phyloP scores from a whole-genome alignment of 805 yeast species.

The Hanseniaspora guilliermondii region DNA sequence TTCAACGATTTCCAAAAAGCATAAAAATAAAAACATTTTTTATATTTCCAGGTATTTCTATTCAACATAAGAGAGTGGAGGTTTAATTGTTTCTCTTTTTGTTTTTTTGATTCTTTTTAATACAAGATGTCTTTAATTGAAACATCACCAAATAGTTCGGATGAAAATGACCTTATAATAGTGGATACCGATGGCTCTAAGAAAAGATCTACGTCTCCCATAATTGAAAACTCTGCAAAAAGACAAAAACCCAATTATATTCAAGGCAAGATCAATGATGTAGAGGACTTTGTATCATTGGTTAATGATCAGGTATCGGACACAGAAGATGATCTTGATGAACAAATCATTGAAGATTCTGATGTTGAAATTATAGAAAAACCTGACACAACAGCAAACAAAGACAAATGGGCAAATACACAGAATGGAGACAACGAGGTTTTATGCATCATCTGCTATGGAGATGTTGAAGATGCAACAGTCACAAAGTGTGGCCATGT shows the following conservation, averaged over 20 bases:
- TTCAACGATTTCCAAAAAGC: too few relatives aligned
- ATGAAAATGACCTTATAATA: background rate
- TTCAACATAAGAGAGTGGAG: too few relatives aligned
- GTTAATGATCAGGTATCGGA: background rate
- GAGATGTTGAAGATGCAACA: conserved; percentile 36
- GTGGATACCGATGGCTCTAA: background rate
- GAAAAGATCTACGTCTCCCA: background rate
- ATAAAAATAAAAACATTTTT: too few relatives aligned
- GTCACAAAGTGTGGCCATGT: conserved; percentile 48
- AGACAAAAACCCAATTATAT: background rate
- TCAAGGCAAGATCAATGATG: conserved; percentile 14
- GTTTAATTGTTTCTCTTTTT: too few relatives aligned
- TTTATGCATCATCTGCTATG: conserved; percentile 43
- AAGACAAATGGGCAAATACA: conserved; percentile 17
- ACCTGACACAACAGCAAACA: conserved; percentile 14
- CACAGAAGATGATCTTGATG: conserved; percentile 14
- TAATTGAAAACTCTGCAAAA: background rate
- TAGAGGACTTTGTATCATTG: background rate
- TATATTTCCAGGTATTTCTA: too few relatives aligned
- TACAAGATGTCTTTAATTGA: conserved; percentile 18
- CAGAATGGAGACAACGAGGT: conserved; percentile 27
- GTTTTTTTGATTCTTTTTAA: background rate
- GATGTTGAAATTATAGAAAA: conserved; percentile 18
- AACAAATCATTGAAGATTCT: conserved; percentile 31
- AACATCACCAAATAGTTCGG: conserved; percentile 4